Evolutionary conservation across 1,139 yeast genomes (phyloP), one percentile per base, ranked within the genome.

Genomic region (Suhomyces anneliseae): DNA sequence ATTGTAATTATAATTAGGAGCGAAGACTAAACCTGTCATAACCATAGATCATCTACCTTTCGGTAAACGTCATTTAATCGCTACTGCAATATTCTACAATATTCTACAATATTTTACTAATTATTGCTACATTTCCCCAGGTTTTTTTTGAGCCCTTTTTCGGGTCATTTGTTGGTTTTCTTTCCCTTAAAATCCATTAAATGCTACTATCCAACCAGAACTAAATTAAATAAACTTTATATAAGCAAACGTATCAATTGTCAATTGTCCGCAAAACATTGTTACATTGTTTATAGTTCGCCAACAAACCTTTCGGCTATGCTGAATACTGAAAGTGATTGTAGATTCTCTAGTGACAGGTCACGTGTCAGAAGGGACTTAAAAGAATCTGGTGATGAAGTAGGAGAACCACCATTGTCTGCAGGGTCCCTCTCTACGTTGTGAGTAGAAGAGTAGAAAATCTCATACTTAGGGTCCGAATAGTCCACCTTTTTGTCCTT

Each of bases 261-360:
- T 6, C 24, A 19, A 19, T 19, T 19, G 24, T 19, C 24, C 24
- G 1, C 24, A 6, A 19, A 19, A 19, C 24, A 19, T 6, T 19
- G 24, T 19, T 4, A 4, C 7, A 29, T 29, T 29, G n/a, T 9
- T 29, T 29, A 41, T 31, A 45, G 48, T 40, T 61, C 64, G 39
- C 57, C 58, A n/a, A 62, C 64, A 54, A 66, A 66, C 47, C 56
- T 54, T 49, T 65, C 65, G 6, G 69, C 69, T 8, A 60, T 59
- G 40, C 54, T 50, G 41, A 63, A 56, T 29, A 64, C 49, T 11
- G 60, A 56, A 27, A 54, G 45, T 38, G 51, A 50, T 8, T 59
- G 55, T 8, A 52, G 39, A 35, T 43, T 51, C 4, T 52, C 57
- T 33, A 38, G 14, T 7, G 51, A 45, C 11, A 40, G 19, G 29